Conservation (phyloP, 2,329 filamentous ascomycete genomes). For the Epichloe festucae region DNA sequence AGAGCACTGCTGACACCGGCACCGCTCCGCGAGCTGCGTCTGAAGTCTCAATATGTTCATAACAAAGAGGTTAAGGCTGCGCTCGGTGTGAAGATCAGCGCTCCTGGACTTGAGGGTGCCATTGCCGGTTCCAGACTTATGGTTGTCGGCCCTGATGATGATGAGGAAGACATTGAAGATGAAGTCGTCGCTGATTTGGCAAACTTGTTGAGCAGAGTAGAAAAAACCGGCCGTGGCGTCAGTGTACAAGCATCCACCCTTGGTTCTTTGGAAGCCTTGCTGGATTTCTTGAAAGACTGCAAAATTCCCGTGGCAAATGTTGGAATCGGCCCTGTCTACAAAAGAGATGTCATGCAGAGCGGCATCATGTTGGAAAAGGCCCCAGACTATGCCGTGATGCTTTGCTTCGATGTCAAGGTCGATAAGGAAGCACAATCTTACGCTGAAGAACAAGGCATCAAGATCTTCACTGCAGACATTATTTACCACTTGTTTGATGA, state of each 20-base stretch:
- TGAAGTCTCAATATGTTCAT: constrained; percentile 94
- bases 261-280: constrained; percentile 85
- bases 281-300: constrained; percentile 89
- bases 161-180: constrained; percentile 92
- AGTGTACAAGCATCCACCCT: constrained; percentile 95
- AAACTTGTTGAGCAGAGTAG: constrained; percentile 79
- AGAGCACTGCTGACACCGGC: constrained; percentile 87
- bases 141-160: constrained; percentile 87
- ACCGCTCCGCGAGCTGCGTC: constrained; percentile 81
- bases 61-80: constrained; percentile 99
- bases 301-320: constrained; percentile 98
- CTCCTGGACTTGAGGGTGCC: constrained; percentile 86
- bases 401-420: constrained; percentile 98
- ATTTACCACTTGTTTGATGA: constrained; percentile 97
- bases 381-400: constrained; percentile 94
- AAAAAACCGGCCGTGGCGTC: constrained; percentile 86
- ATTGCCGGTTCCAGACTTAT: constrained; percentile 93
- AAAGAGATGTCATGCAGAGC: constrained; percentile 92
- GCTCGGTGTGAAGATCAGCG: constrained; percentile 96
- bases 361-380: constrained; percentile 94
- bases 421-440: constrained; percentile 91
- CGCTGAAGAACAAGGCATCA: constrained; percentile 87
- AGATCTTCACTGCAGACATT: constrained; percentile 96
- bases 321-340: constrained; percentile 93
- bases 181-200: constrained; percentile 94